Evolutionary conservation across 345 rosid genomes (phyloP), one percentile per base, ranked within the genome.

Genomic region (Noccaea bulbosa): DNA sequence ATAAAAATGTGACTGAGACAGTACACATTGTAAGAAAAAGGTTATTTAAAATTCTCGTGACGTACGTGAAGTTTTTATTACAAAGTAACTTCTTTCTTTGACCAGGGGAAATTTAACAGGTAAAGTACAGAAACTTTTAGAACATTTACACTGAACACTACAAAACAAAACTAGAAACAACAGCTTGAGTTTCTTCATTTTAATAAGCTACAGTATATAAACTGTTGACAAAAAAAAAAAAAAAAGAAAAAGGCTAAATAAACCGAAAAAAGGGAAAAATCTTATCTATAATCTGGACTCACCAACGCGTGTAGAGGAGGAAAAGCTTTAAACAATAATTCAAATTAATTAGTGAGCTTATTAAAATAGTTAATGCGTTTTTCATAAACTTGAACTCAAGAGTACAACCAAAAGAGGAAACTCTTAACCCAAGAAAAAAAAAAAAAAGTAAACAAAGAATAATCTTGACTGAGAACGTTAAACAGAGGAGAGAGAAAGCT

Each of bases 401-500:
- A 24, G 2, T 24, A 40, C 4, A 2, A 46, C 27, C 27, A 24
- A 24, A 24, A 24, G 27, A 24, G 4, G 27, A 24, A 24, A 24
- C 27, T 24, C n/a, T 22, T 8, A 50, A 38, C 4, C 17, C 54
- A 65, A 64, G 3, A 24, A 0, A 1, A 38, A 7, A 1, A 38
- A 7, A 1, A 44, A 20, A 17, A 34, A 70, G 30, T 60, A 30
- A 61, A 41, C 16, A 63, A 64, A 64, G 40, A 54, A 63, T 17
- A 62, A 49, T 33, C 20, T 10, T 37, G 9, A 20, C 35, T 35
- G 46, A 55, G 32, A 69, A 32, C 8, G 39, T 20, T 35, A 69
- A 44, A 57, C 17, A 56, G 43, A 60, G 67, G 83, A 74, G 77
- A 70, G 77, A 73, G 73, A 58, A 69, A 67, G 63, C 45, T 44